Evolutionary conservation across 768 basidiomycete genomes (phyloP), one percentile per base, ranked within the genome.

Genomic region (Mycena latifolia): DNA sequence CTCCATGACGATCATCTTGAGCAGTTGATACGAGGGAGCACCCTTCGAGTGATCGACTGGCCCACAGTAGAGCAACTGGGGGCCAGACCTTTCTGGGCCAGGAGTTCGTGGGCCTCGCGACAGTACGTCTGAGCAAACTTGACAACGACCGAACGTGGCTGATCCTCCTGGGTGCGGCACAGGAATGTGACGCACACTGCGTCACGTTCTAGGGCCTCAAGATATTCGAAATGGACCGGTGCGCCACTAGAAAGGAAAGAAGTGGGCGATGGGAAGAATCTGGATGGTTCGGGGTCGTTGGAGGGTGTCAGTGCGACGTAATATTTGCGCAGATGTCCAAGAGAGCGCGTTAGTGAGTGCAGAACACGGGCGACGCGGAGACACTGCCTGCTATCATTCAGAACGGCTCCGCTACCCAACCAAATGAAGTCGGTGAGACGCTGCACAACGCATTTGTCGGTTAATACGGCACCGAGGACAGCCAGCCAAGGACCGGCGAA

Each of bases 1-100:
- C 18, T 82, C 77, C 81, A 82, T 82, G 25, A 82, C 77, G n/a
- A 81, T 76, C 78, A 81, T 81, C 29, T 70, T 58, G 27, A 75
- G 66, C 1, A 48, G 31, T 17, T 47, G 43, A 47, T 57, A 57
- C n/a, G 43, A 57, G n/a, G 55, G 55, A 45, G 55, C 55, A 20
- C 17, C 63, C 8, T 20, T 11, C 0, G 10, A 15, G 18, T 54
- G 31, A 25, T 72, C 52, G 8, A 35, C 33, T 14, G 14, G 8
- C 14, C 33, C 33, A 14, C 33, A 35, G 33, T 35, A 35, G 6
- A 35, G 33, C 33, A 35, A 35, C 33, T 11, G 24, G 3, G 80
- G 80, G 18, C 77, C 78, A 43, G 74, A 58, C 7, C 65, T 61
- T 14, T 61, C 17, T 0, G 56, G 31, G 78, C 80, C 57, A 84